phyloP scores from a whole-genome alignment of 768 basidiomycete species.

The Trametes coccinea region DNA sequence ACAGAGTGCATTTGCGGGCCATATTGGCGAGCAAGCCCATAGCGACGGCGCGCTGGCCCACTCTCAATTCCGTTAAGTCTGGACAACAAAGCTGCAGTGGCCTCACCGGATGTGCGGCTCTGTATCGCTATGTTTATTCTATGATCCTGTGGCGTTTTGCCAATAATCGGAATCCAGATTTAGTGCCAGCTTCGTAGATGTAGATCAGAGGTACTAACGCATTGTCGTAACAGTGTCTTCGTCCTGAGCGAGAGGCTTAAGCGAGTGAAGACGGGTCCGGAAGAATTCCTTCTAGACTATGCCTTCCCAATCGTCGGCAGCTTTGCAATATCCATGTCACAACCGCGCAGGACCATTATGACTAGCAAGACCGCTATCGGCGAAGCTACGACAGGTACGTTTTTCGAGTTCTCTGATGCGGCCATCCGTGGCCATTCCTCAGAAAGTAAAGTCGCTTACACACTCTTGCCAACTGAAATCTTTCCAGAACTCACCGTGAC shows the following conservation, averaged over 20 bases:
- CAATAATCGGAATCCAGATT: too few species aligned
- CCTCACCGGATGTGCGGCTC: too few species aligned
- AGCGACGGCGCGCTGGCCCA: too few species aligned
- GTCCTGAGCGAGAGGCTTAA: conserved; percentile 43
- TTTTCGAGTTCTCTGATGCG: too few species aligned
- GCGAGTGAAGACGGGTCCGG: conserved; percentile 20
- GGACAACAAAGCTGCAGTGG: too few species aligned
- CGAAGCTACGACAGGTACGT: conserved; percentile 46
- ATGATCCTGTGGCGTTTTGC: too few species aligned
- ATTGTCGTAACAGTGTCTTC: conserved; percentile 42
- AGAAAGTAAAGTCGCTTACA: not conserved
- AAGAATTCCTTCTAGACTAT: conserved; percentile 46
- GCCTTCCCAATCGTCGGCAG: conserved; percentile 57
- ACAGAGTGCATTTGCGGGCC: too few species aligned
- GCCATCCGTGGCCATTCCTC: not conserved
- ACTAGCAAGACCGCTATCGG: conserved; percentile 30
- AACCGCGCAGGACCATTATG: conserved; percentile 38
- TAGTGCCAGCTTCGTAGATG: too few species aligned
- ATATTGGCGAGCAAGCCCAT: too few species aligned
- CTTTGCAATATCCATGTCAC: conserved; percentile 58
- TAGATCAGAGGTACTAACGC: too few species aligned
- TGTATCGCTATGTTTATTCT: too few species aligned
- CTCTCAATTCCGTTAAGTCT: too few species aligned
- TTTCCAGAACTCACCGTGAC: conserved; percentile 54
- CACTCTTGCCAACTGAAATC: not conserved